Conservation (phyloP, 306 rosid genomes). For the Lupinus albus region DNA sequence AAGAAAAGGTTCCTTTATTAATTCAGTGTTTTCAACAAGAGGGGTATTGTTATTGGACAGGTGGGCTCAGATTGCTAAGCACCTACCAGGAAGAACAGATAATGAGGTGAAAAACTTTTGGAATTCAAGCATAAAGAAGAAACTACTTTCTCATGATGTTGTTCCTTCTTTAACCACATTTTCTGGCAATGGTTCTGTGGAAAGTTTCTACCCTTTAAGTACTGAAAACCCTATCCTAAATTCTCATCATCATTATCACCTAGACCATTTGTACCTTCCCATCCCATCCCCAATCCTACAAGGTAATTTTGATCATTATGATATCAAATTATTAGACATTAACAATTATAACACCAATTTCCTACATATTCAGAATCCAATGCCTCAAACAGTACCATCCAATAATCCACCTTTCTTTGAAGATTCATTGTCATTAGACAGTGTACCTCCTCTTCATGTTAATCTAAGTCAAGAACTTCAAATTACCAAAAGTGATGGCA, state of each 20-base stretch:
- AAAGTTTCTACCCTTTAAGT: constrained; percentile 59
- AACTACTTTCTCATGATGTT: constrained; percentile 66
- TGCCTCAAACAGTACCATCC: constrained; percentile 42
- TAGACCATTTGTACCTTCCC: constrained; percentile 58
- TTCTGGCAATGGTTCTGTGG: constrained; percentile 48
- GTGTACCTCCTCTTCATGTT: constrained; percentile 41
- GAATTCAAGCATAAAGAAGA: constrained; percentile 98
- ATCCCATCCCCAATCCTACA: constrained; percentile 54
- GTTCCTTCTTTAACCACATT: constrained; percentile 55
- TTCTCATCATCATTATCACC: constrained; percentile 31
- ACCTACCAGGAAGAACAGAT: constrained; percentile 97
- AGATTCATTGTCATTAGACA: constrained; percentile 45
- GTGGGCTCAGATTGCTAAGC: constrained; percentile 98
- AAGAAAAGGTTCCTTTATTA: constrained; percentile 4
- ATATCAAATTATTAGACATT: constrained; percentile 48
- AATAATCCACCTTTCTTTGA: constrained; percentile 49
- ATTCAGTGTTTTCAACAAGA: neutral
- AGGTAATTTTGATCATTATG: constrained; percentile 45
- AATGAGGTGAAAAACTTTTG: constrained; percentile 97
- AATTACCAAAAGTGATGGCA: constrained; percentile 36
- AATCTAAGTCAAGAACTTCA: constrained; percentile 50
- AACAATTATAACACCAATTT: constrained; percentile 39
- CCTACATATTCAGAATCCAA: constrained; percentile 44
- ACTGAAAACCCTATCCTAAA: constrained; percentile 54
- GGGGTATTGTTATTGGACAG: constrained; percentile 43